Base-by-base conservation (phyloP, 805 yeast species). In the Groenewaldozyma salmanticensis region DNA sequence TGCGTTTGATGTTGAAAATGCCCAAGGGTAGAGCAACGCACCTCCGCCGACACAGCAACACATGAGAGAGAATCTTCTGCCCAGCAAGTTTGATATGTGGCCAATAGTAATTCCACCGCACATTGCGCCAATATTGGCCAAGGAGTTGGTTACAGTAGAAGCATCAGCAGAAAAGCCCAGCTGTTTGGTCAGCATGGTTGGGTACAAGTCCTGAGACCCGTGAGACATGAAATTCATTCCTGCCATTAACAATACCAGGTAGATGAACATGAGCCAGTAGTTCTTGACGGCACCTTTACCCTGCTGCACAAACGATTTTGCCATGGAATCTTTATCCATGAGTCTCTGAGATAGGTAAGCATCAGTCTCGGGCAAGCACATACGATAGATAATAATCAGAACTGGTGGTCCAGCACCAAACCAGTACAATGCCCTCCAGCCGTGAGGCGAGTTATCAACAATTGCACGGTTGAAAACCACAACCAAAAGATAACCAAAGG, bases 401-500 rank as follows among this genome's bases (percentile, higher is more conserved):
- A 74, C 69, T 2, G 84, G 79, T 6, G 79, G 74, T 27, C 79
- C 79, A n/a, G 85, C 72, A 21, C 77, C 70, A 53, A 81, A 79
- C 87, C 87, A 81, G 60, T 77, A 80, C 34, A 79, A 61, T 1
- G 83, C 70, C 52, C 85, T 67, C 90, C 90, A 81, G 4, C 73
- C 70, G 47, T 77, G 73, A 2, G 60, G 52, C 4, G 71, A 57
- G 44, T 70, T 70, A 41, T 68, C 65, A 3, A 50, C 52, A 44
- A 79, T 65, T 7, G 84, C 86, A 46, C 85, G 67, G 53, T 65
- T 72, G 62, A 80, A 80, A n/a, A 75, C 62, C 22, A 75, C 79
- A 1, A 77, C 82, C 20, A 79, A 63, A 40, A 80, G 67, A 52
- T 77, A 78, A 11, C 87, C 88, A 47, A 79, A 66, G 7, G 81